Percentiles rank a stretch among this genome's conserved stretches.
These are phyloP conservation scores for Talaromyces stipitatus DNA, from an alignment of 495 filamentous ascomycete genomes.

Conservation along the genomic window DNA sequence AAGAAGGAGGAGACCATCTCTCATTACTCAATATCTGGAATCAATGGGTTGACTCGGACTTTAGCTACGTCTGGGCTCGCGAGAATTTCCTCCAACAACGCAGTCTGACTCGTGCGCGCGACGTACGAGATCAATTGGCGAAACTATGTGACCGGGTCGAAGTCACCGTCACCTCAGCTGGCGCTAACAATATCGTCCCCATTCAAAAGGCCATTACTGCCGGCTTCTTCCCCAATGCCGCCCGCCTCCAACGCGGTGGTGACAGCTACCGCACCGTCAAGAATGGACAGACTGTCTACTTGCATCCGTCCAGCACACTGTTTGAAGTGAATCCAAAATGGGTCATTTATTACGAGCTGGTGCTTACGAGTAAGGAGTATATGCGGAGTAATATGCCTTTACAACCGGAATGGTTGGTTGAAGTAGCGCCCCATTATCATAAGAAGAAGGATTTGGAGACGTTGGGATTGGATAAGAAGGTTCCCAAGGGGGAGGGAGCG, in stretches of 20 bases:
- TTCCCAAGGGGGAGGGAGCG: conserved; percentile 55
- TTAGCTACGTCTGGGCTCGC: conserved; percentile 76
- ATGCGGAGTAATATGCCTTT: conserved; percentile 84
- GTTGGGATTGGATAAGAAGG: conserved; percentile 71
- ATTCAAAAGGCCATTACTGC: conserved; percentile 84
- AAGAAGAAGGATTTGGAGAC: conserved; percentile 88
- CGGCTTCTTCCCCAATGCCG: conserved; percentile 94
- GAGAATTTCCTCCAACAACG: conserved; percentile 95
- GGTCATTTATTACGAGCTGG: conserved; percentile 87
- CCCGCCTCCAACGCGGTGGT: conserved; percentile 73
- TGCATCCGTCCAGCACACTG: conserved; percentile 80
- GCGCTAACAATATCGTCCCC: conserved; percentile 60
- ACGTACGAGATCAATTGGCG: conserved; percentile 90
- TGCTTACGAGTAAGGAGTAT: conserved; percentile 90
- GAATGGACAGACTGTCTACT: conserved; percentile 79
- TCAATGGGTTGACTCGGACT: conserved; percentile 93
- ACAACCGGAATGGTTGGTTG: conserved; percentile 76
- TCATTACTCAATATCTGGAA: conserved; percentile 95
- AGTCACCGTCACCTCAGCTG: conserved; percentile 62
- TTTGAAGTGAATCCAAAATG: conserved; percentile 80
- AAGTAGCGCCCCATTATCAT: conserved; percentile 92
- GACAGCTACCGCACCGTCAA: conserved; percentile 94
- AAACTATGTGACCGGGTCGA: conserved; percentile 93
- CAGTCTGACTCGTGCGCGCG: conserved; percentile 74
- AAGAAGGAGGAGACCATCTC: conserved; percentile 87